Evolutionary conservation across 768 basidiomycete species (phyloP), one percentile per base, ranked within the genome.

Genomic region (Tephrocybe sp.): DNA sequence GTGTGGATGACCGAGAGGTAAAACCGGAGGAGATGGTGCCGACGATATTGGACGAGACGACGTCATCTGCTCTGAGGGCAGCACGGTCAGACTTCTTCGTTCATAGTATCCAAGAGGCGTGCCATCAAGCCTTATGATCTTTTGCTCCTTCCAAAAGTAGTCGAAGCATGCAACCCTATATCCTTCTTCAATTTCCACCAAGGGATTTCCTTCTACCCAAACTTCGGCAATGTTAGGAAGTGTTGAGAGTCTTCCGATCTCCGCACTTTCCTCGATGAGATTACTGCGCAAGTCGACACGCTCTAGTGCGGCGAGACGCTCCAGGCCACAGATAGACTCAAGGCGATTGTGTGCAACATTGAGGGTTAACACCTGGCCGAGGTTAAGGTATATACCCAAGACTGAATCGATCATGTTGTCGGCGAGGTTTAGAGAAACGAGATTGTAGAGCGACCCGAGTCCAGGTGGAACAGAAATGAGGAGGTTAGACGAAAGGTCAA

Each of bases 321-420:
- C 96, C 6, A 98, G 77, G 14, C 96, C 96, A 53, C 92, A 94
- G 48, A 98, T 81, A n/a, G 92, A 93, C 62, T 96, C 92, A 45
- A 98, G 82, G 4, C 96, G 83, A 62, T 98, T 98, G 48, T 78
- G 74, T 1, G 89, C 79, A 14, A 98, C 76, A 67, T 96, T 93
- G 60, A 98, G 74, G 5, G 78, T 74, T 14, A 85, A 73, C 20
- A 97, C 76, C 54, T 86, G 83, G 1, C 90, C 91, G 33, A 98
- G 78, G 46, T 84, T 81, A 33, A 80, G 79, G 62, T 93, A 89
- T 51, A 97, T 90, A 23, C 90, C 89, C 4, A 94, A 80, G 14
- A 98, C 87, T 14, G 95, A 94, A 65, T 96, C 93, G 58, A 99
- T 93, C 83, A 99, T 92, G 72, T 99, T 99, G 68, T 95, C 89